phyloP scores from a whole-genome alignment of 495 filamentous ascomycete species.

The Friedmanniomyces simplex region DNA sequence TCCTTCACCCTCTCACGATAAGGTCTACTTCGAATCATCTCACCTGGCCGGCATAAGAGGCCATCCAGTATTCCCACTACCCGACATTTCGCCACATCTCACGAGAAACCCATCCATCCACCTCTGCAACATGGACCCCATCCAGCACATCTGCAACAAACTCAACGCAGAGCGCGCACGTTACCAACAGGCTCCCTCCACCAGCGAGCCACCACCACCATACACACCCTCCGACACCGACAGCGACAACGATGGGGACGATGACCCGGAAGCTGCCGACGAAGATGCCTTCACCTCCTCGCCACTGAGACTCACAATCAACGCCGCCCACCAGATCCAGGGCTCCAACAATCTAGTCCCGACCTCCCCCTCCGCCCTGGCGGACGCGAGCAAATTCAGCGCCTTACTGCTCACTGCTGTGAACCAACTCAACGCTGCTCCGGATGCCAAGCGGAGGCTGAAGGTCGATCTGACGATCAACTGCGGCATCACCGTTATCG shows the following conservation, averaged over 20 bases:
- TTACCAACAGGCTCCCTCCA: not conserved
- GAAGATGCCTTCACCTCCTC: not conserved
- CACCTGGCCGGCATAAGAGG: too few species aligned
- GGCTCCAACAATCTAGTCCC: conserved; percentile 21
- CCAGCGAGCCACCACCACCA: conserved; percentile 6
- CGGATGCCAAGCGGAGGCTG: not conserved
- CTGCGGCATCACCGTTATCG: conserved; percentile 19
- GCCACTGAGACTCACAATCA: conserved; percentile 18
- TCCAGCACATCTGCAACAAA: not conserved
- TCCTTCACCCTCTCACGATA: too few species aligned
- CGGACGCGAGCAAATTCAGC: conserved; percentile 15
- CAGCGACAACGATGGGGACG: conserved; percentile 6
- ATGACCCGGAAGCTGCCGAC: not conserved
- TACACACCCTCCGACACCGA: conserved; percentile 9
- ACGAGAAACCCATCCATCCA: too few species aligned
- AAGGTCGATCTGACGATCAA: conserved; percentile 19
- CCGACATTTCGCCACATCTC: too few species aligned
- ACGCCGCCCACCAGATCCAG: conserved; percentile 19
- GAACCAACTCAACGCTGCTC: conserved; percentile 9
- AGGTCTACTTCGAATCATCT: too few species aligned
- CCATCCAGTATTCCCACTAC: too few species aligned
- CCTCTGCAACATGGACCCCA: not conserved
- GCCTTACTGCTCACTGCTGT: conserved; percentile 11
- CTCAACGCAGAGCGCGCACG: not conserved
- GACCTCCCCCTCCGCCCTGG: conserved; percentile 2